phyloP scores from a whole-genome alignment of 169 alveolate genomes.

The Plasmodium vinckei region DNA sequence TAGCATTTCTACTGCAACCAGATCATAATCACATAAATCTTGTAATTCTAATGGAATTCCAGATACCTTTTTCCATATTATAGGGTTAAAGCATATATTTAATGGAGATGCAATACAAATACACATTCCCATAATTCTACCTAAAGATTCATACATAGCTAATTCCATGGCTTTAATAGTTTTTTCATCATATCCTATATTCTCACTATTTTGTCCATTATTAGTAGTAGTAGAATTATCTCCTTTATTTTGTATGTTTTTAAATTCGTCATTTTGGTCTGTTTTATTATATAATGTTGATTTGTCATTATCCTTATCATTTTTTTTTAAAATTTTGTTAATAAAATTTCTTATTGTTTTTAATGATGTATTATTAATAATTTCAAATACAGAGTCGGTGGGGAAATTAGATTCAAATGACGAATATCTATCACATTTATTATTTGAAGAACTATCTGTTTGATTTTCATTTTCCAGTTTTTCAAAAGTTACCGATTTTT shows the following conservation, averaged over 20 bases:
- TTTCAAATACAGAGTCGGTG: constrained; percentile 32
- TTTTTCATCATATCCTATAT: constrained; percentile 69
- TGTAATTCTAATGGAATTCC: constrained; percentile 79
- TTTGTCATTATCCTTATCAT: constrained; percentile 1
- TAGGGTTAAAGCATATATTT: constrained; percentile 89
- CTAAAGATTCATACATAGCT: constrained; percentile 91
- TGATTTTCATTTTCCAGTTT: constrained; percentile 34
- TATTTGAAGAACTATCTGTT: constrained; percentile 1
- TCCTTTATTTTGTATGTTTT: constrained; percentile 1
- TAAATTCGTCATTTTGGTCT: constrained; percentile 1
- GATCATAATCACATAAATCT: constrained; percentile 87
- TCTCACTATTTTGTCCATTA: constrained; percentile 5
- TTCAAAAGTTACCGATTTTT: constrained; percentile 76
- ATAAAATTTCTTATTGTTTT: constrained; percentile 60
- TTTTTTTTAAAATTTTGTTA: constrained; percentile 42
- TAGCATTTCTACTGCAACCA: constrained; percentile 89
- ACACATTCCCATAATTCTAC: constrained; percentile 93
- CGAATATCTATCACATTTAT: constrained; percentile 1
- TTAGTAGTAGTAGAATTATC: constrained; percentile 10
- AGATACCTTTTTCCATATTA: constrained; percentile 90
- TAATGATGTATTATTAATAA: constrained; percentile 63
- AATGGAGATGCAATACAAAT: constrained; percentile 89
- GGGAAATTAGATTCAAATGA: neutral
- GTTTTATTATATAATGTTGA: neutral
- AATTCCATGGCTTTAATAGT: constrained; percentile 77